phyloP scores from a whole-genome alignment of 305 asterid genomes.

The Rubia tinctorum region DNA sequence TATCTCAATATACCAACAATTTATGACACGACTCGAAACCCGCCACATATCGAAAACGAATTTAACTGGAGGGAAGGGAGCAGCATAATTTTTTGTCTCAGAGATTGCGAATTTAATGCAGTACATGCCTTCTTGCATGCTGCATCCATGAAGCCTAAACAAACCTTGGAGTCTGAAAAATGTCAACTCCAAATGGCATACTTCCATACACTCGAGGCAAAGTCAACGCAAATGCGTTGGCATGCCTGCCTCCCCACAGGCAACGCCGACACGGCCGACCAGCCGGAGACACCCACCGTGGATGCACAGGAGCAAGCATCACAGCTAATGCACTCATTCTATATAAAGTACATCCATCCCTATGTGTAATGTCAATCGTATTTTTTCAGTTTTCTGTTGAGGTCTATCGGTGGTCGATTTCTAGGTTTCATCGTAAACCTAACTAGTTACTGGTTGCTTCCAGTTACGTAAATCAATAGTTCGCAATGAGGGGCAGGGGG shows the following conservation, averaged over 20 bases:
- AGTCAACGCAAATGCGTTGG: constrained; percentile 39
- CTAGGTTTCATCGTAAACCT: no score
- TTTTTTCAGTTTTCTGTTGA: background rate
- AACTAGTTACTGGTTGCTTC: no score
- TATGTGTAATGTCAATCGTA: background rate
- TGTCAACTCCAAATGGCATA: background rate
- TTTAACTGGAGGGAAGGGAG: background rate
- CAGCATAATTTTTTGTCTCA: background rate
- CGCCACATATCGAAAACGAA: no score
- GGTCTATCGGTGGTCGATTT: background rate
- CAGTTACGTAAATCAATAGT: background rate
- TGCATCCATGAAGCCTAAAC: constrained; percentile 2
- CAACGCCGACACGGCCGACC: constrained; percentile 11
- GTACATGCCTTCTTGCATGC: background rate
- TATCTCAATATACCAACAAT: no score
- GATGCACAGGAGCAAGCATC: background rate
- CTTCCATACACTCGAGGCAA: constrained; percentile 8
- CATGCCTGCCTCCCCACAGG: constrained; percentile 40
- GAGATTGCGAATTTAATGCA: background rate
- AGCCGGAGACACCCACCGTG: background rate
- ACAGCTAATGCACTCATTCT: constrained; percentile 10
- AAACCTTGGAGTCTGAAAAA: background rate
- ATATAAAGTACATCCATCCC: background rate
- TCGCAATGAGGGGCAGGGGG: constrained; percentile 27
- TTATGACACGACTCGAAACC: no score